Percentiles rank a stretch among this genome's conserved stretches.
Conservation (phyloP, 768 basidiomycete species). For the Leccinum barrowsii region DNA sequence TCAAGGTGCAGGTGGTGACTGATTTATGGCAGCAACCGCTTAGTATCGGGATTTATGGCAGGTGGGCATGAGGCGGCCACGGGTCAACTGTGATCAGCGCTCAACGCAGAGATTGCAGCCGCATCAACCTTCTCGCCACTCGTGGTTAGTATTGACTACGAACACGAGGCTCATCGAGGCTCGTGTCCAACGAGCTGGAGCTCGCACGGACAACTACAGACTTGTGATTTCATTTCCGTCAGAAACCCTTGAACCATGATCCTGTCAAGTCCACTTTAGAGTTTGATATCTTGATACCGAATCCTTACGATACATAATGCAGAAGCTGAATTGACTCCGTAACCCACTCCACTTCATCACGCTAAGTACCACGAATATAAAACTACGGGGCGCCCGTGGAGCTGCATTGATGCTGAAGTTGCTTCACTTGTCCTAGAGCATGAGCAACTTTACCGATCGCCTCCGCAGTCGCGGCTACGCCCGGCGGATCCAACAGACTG, state of each 20-base stretch:
- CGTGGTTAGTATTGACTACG: slow-evolving; percentile 1
- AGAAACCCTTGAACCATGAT: background rate
- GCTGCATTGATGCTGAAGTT: slow-evolving; percentile 43
- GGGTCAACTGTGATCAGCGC: slow-evolving; percentile 4
- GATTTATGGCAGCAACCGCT: slow-evolving; percentile 8
- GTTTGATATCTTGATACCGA: background rate
- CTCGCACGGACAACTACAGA: background rate
- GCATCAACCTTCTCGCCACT: background rate
- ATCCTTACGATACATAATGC: background rate
- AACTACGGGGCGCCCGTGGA: slow-evolving; percentile 5
- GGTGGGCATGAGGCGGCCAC: slow-evolving; percentile 33
- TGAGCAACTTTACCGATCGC: slow-evolving; percentile 62
- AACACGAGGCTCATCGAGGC: slow-evolving; percentile 4
- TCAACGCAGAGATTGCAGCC: background rate
- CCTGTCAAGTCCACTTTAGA: background rate
- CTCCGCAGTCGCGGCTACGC: slow-evolving; percentile 61
- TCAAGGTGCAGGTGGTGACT: slow-evolving; percentile 20
- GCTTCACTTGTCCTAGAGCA: slow-evolving; percentile 57
- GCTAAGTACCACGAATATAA: slow-evolving; percentile 3
- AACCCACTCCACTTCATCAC: slow-evolving; percentile 7
- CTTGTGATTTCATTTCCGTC: background rate
- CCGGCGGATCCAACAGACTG: slow-evolving; percentile 40
- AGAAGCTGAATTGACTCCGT: background rate
- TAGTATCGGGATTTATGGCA: slow-evolving; percentile 28
- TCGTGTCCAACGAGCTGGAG: background rate